phyloP scores from a whole-genome alignment of 2,329 filamentous ascomycete species.

The Ramichloridium luteum region DNA sequence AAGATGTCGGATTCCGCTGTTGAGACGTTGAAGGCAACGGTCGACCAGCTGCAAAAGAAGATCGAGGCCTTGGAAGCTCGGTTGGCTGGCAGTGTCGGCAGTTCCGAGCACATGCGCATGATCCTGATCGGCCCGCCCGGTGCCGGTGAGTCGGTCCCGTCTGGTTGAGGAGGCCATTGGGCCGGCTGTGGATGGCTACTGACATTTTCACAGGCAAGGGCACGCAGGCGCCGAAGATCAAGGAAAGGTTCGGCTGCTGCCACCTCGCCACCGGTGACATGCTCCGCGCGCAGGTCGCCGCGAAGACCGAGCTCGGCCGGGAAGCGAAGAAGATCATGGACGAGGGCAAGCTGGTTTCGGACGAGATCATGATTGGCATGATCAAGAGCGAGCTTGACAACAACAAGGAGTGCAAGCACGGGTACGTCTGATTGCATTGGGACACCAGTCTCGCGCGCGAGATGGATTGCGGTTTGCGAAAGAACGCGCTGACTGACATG shows the following conservation, averaged over 20 bases:
- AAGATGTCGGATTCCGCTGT: constrained; percentile 13
- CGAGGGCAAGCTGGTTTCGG: constrained; percentile 88
- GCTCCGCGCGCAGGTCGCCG: constrained; percentile 94
- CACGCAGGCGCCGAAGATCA: constrained; percentile 94
- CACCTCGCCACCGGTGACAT: constrained; percentile 98
- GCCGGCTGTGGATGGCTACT: not conserved
- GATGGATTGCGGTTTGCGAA: not conserved
- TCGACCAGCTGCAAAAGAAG: constrained; percentile 72
- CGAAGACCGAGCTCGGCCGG: constrained; percentile 86
- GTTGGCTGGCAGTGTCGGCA: constrained; percentile 40
- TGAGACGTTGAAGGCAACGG: constrained; percentile 58
- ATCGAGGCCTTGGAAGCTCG: constrained; percentile 74
- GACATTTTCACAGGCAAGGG: constrained; percentile 94
- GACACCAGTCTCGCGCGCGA: constrained; percentile 1
- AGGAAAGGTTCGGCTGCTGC: constrained; percentile 95
- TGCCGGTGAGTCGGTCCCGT: constrained; percentile 57
- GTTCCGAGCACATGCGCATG: constrained; percentile 64
- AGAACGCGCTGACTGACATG: not conserved
- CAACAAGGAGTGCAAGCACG: constrained; percentile 92
- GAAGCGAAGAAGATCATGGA: constrained; percentile 99
- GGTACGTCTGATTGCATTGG: constrained; percentile 46
- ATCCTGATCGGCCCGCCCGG: constrained; percentile 95
- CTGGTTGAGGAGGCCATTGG: no score
- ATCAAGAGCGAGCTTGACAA: constrained; percentile 92
- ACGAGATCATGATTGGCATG: constrained; percentile 99